These are phyloP conservation scores for Fusarium sp. DNA, from an alignment of 2,329 filamentous ascomycete species.

Conservation along the genomic window DNA sequence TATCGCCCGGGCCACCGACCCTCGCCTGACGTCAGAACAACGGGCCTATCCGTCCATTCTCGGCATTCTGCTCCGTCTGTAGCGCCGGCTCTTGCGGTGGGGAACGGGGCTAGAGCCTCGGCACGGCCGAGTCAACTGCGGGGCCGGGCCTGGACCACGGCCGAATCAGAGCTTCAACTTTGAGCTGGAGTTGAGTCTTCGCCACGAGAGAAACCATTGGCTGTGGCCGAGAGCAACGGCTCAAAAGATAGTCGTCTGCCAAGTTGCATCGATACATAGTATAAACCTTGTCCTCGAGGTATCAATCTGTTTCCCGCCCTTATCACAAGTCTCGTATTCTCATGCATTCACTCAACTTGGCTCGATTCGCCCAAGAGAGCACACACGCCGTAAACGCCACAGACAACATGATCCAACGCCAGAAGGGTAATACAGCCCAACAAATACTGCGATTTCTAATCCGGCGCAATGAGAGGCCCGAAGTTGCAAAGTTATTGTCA, in stretches of 20 bases:
- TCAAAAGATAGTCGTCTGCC: too few relatives aligned
- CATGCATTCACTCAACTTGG: background rate
- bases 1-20: too few relatives aligned
- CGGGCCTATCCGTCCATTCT: conserved; percentile 41
- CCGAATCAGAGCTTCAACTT: background rate
- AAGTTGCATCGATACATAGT: too few relatives aligned
- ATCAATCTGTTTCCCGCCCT: too few relatives aligned
- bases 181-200: background rate
- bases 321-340: too few relatives aligned
- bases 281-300: too few relatives aligned
- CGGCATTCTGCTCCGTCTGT: conserved; percentile 36
- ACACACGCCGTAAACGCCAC: background rate
- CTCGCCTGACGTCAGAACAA: conserved; percentile 36
- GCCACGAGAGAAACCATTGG: background rate
- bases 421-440: background rate
- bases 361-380: background rate
- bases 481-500: background rate
- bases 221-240: background rate
- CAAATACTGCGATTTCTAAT: background rate
- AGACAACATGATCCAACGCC: background rate
- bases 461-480: background rate
- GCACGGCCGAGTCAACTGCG: conserved; percentile 19
- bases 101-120: conserved; percentile 18
- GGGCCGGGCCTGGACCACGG: background rate
- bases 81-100: conserved; percentile 34